Conservation (phyloP, 2,329 filamentous ascomycete genomes). For the Sclerotiophoma versabilis region DNA sequence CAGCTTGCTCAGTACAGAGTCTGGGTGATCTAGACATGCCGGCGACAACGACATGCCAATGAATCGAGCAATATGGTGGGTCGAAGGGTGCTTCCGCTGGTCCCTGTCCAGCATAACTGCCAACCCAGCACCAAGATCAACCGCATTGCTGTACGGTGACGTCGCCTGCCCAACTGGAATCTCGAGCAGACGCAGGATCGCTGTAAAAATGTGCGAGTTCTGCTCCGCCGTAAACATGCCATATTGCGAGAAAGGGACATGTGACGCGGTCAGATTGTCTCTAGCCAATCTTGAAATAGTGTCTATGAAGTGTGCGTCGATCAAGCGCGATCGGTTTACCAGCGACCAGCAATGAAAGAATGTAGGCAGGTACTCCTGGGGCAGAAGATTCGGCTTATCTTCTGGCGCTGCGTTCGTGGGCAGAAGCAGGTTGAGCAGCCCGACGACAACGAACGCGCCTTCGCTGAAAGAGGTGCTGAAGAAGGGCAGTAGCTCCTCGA, state of each 20-base stretch:
- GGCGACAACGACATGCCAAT: constrained; percentile 93
- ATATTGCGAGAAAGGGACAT: constrained; percentile 82
- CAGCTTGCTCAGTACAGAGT: constrained; percentile 82
- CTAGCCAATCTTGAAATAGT: constrained; percentile 85
- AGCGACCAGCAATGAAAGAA: constrained; percentile 97
- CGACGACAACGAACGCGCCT: constrained; percentile 91
- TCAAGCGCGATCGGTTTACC: constrained; percentile 84
- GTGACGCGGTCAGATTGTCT: constrained; percentile 76
- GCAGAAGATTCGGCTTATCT: constrained; percentile 76
- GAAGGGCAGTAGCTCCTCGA: constrained; percentile 61
- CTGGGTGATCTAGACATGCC: constrained; percentile 74
- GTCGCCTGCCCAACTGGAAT: constrained; percentile 97
- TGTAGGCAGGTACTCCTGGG: constrained; percentile 87
- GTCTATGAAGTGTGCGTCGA: constrained; percentile 88
- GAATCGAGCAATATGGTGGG: constrained; percentile 91
- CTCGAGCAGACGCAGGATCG: constrained; percentile 85
- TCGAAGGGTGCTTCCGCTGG: constrained; percentile 87
- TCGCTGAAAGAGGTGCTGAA: constrained; percentile 94
- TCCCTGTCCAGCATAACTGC: constrained; percentile 91
- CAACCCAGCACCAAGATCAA: constrained; percentile 84
- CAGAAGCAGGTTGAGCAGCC: constrained; percentile 83
- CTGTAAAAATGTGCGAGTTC: constrained; percentile 90
- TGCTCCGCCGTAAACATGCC: constrained; percentile 94
- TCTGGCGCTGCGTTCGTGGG: constrained; percentile 81
- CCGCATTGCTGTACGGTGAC: constrained; percentile 80